Evolutionary conservation across 176 grass and related monocot genomes (phyloP), one percentile per base, ranked within the genome.

Genomic region (Cenchrus purpureus): DNA sequence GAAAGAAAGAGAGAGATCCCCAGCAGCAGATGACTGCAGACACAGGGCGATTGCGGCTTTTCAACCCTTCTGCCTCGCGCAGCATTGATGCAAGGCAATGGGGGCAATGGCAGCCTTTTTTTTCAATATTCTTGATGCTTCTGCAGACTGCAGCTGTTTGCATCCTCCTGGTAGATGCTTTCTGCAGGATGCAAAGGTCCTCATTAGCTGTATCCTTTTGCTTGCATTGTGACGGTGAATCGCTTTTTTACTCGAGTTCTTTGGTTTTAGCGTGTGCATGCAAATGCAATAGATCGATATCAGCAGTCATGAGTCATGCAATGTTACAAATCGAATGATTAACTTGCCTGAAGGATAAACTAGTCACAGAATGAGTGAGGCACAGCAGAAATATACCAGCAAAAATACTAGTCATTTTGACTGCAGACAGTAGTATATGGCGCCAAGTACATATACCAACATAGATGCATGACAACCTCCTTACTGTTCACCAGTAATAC

Each of bases 261-360:
- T 79, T 70, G 69, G 55, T 78, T 63, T 37, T 61, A 61, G 71
- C 59, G 46, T 65, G 46, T 29, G 13, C 34, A 8, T 20, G 32
- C 25, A 25, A 40, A 76, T 68, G 77, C 32, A 51, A 40, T 40
- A 71, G 72, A 86, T 83, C 49, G 11, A 51, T 46, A 40, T 46
- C 25, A 58, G 3, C 48, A 57, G 3, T 40, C 37, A 25, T 25
- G 25, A 25, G 60, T 67, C 58, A 84, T 79, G 61, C 50, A 32
- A 59, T 85, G 65, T 74, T 85, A 74, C 84, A 79, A 77, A 70
- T 85, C 75, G 13, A 88, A 88, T 86, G 69, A 84, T 83, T 77
- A 83, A 49, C 54, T 61, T 71, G 61, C 54, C 82, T 87, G 71
- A 56, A 75, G 84, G 53, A 91, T 59, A 59, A 59, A 59, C 17